Conservation (phyloP, 2,329 filamentous ascomycete species). For the Fusarium begoniae region DNA sequence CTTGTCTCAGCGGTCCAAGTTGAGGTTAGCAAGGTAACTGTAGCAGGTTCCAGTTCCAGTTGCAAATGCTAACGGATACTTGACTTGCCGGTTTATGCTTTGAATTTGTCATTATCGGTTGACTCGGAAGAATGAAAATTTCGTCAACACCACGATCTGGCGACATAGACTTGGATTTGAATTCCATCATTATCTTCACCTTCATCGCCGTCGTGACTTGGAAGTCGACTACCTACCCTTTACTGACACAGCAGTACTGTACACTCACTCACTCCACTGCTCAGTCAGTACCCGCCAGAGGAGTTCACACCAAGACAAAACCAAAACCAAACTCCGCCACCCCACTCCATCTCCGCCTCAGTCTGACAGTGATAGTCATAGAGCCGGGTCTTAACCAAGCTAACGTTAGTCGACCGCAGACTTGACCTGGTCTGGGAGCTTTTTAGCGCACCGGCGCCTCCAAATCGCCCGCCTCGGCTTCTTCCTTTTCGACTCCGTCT, state of each 20-base stretch:
- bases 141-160: constrained; percentile 2
- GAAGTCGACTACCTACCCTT: not conserved
- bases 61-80: constrained; percentile 14
- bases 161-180: not conserved
- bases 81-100: constrained; percentile 20
- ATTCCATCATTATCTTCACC: not conserved
- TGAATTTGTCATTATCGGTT: not conserved
- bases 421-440: constrained; percentile 18
- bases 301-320: constrained; percentile 30
- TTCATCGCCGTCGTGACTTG: not conserved
- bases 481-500: constrained; percentile 16
- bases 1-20: constrained; percentile 26
- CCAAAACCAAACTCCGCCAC: constrained; percentile 30
- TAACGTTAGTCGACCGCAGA: constrained; percentile 13
- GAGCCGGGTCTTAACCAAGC: constrained; percentile 1
- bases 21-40: constrained; percentile 14
- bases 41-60: constrained; percentile 3
- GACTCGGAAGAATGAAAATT: not conserved
- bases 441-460: constrained; percentile 21
- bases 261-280: not conserved
- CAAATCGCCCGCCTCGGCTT: not conserved
- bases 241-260: not conserved
- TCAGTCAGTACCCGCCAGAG: constrained; percentile 16
- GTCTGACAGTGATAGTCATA: constrained; percentile 27
- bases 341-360: constrained; percentile 32